Percentiles rank a stretch among this genome's conserved stretches.
Evolutionary conservation across 2,329 filamentous ascomycete genomes (phyloP).

Genomic region (Trichoderma oligosporum): DNA sequence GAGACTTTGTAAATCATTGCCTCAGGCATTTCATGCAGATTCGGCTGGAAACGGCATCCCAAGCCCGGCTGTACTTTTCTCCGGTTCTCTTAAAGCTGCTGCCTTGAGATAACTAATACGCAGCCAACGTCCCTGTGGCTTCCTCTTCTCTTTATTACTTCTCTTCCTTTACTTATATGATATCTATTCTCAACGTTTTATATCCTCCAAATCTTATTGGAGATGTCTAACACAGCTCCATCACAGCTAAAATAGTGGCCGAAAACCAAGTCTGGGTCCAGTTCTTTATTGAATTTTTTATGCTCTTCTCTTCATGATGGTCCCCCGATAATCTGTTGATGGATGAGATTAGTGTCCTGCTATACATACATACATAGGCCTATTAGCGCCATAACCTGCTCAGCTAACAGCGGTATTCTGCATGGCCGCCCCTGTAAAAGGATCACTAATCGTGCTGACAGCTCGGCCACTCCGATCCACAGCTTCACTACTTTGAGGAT

Average conservation of each 20-base stretch:
- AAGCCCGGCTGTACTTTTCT: not conserved
- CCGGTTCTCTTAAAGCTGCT: too few species aligned
- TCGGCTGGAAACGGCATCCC: not conserved
- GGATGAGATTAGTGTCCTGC: not conserved
- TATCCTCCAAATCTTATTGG: not conserved
- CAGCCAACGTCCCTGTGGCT: too few species aligned
- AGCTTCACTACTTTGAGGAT: not conserved
- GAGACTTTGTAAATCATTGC: too few species aligned
- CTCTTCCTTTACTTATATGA: not conserved
- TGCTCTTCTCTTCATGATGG: not conserved
- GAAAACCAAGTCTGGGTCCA: too few species aligned
- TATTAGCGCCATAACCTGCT: not conserved
- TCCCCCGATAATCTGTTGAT: not conserved
- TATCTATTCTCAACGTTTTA: slow-evolving; percentile 9
- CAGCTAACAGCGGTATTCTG: not conserved
- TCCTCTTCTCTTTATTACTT: not conserved
- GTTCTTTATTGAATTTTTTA: too few species aligned
- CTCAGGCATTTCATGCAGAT: too few species aligned
- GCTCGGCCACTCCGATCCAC: slow-evolving; percentile 7
- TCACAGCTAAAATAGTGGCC: too few species aligned
- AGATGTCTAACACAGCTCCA: not conserved
- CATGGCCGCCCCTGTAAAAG: not conserved
- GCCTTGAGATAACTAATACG: too few species aligned
- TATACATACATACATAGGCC: not conserved
- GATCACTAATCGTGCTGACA: slow-evolving; percentile 2